Evolutionary conservation across 225 moss, liverwort and hornwort genomes (phyloP), one percentile per base, ranked within the genome.

Genomic region (Anthoceros angustus): DNA sequence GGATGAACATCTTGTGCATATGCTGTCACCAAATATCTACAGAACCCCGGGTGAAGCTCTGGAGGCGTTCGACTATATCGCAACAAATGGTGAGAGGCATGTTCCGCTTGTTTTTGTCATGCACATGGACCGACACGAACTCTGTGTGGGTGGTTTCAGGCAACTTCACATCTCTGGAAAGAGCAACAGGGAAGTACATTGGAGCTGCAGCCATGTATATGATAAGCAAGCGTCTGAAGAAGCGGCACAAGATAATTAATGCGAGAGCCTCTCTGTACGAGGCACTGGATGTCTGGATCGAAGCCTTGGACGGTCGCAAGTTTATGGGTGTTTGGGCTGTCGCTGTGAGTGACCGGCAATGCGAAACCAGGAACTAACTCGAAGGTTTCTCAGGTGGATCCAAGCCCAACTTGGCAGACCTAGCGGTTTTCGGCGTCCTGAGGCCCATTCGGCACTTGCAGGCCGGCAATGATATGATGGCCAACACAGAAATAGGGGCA

Each of bases 131-230:
- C 49, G 42, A 23, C 49, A 24, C 21, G 24, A 15, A 39, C 46
- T 18, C 12, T 68, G 16, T 50, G 50, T 41, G 15, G n/a, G 18
- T 14, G 7, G n/a, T n/a, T 41, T 67, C 86, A 98, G 95, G 89
- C 74, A 98, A 98, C 67, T 98, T 98, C 45, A 80, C 79, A n/a
- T 45, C 79, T 66, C 85, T 81, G 67, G 98, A 98, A 78, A 79
- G 89, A 71, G 70, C 82, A 41, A 81, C 89, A 68, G 98, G 79
- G 32, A 98, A 98, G 42, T 98, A 98, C 77, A 80, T 92, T 25
- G 98, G 98, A 80, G 98, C 98, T 65, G 89, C 86, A 69, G 92
- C 92, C 21, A 98, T 98, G 98, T 98, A 92, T 65, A 76, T 92
- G 64, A 89, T 98, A 61, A 89, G 92, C 41, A 98, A 92, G 77